These are phyloP conservation scores for Fusarium sp. DNA, from an alignment of 2,329 filamentous ascomycete genomes.

Conservation along the genomic window DNA sequence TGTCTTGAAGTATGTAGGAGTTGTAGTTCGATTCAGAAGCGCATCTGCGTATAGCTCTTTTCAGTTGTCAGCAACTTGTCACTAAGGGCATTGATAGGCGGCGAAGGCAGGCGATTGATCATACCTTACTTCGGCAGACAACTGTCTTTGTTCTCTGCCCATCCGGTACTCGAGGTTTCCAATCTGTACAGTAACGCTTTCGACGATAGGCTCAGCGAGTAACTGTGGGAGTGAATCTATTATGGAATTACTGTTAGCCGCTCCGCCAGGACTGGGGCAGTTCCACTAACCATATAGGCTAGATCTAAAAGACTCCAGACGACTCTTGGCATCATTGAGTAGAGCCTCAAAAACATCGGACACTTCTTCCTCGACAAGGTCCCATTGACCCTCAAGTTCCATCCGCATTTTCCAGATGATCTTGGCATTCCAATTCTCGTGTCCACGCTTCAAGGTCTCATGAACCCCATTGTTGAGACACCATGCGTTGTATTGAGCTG, in stretches of 20 bases:
- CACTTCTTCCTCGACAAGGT: conserved; percentile 49
- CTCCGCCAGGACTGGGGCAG: fast-evolving
- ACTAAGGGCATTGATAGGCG: not conserved
- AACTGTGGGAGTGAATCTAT: not conserved
- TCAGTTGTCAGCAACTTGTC: not conserved
- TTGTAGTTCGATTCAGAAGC: conserved; percentile 31
- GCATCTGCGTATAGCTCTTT: conserved; percentile 23
- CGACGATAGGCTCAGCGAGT: not conserved
- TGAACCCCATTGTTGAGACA: conserved; percentile 49
- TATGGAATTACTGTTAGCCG: not conserved
- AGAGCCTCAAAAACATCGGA: conserved; percentile 9
- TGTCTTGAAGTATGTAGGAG: conserved; percentile 33
- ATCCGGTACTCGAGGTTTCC: conserved; percentile 17
- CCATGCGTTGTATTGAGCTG: conserved; percentile 52
- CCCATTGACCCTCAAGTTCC: conserved; percentile 49
- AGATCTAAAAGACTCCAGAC: not conserved
- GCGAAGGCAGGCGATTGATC: not conserved
- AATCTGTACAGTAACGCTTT: not conserved
- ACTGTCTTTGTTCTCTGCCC: conserved; percentile 1
- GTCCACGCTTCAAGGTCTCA: conserved; percentile 25
- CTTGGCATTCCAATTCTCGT: conserved; percentile 51
- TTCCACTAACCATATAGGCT: conserved; percentile 5
- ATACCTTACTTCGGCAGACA: conserved; percentile 20
- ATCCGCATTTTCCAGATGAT: conserved; percentile 52
- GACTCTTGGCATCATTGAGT: not conserved